Percentiles rank a stretch among this genome's conserved stretches.
Evolutionary conservation across 106 monocot genomes (phyloP).

Genomic region (Amphibolis antarctica): DNA sequence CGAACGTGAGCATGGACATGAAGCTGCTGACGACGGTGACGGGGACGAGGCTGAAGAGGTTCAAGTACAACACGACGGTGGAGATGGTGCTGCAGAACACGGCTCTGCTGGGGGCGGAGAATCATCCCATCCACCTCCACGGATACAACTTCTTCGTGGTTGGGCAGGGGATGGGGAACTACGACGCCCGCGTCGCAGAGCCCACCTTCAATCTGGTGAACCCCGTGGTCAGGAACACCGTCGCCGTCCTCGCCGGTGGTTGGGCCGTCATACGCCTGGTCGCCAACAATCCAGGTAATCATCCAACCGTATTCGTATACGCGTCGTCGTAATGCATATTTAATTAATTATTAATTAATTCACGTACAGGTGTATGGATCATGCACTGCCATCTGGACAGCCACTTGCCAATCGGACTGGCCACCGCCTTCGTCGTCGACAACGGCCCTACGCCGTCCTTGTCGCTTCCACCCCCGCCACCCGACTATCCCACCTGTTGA

Average conservation of each 20-base stretch:
- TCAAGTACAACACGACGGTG: conserved; percentile 19
- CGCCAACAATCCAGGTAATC: conserved; percentile 30
- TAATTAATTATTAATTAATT: too few relatives aligned
- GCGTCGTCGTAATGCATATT: too few relatives aligned
- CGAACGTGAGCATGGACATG: background rate
- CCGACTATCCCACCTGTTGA: conserved; percentile 1
- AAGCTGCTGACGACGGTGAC: conserved; percentile 6
- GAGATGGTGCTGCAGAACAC: conserved; percentile 29
- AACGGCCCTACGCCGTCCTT: conserved; percentile 3
- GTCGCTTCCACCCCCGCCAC: conserved; percentile 12
- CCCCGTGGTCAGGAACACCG: conserved; percentile 27
- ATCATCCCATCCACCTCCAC: conserved; percentile 32
- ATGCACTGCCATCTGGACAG: conserved; percentile 16
- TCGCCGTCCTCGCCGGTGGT: conserved; percentile 22
- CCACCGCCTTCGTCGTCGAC: conserved; percentile 10
- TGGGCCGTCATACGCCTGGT: conserved; percentile 32
- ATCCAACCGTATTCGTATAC: too few relatives aligned
- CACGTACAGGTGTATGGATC: conserved; percentile 14
- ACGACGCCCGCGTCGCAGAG: background rate
- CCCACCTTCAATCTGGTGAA: conserved; percentile 22
- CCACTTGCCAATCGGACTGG: conserved; percentile 14
- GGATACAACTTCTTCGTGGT: conserved; percentile 31
- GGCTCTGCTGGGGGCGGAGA: conserved; percentile 16
- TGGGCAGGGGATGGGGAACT: conserved; percentile 26
- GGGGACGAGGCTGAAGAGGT: conserved; percentile 17